Evolutionary conservation across 495 filamentous ascomycete genomes (phyloP), one percentile per base, ranked within the genome.

Genomic region (Usnea hakonensis): DNA sequence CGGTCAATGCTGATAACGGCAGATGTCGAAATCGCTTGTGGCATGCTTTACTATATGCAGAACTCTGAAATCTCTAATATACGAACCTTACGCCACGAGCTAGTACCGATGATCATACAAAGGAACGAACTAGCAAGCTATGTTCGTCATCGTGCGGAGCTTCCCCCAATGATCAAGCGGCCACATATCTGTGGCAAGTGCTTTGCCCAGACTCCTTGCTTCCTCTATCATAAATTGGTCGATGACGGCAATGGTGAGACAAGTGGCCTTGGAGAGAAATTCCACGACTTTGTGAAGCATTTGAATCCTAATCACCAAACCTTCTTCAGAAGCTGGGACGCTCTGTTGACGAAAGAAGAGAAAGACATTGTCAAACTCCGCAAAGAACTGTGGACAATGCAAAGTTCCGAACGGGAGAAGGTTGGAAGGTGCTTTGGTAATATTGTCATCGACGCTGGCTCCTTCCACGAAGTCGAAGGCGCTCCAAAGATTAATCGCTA

Each of bases 301-400:
- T 77, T 97, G 33, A 89, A 80, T 33, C 80, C 87, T 2, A 70
- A 74, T 4, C 90, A 96, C 71, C 80, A 81, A 60, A 82, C 85
- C 14, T 98, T 97, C 69, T 96, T 98, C 70, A 78, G 86, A 44
- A 96, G 93, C 70, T 98, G 94, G 94, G 93, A 98, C 72, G 79
- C 85, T 48, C 81, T 98, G 8, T 77, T 98, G 17, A 96, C 92
- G 2, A 95, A 94, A 70, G 94, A 98, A 73, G 94, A 98, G 71
- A 89, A 84, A 64, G 90, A 92, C 68, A 81, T 87, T 64, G 86
- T 91, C 66, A 90, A 87, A 68, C 83, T 94, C 65, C 84, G 88
- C 57, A 80, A 89, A 62, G 94, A 98, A 71, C 81, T 98, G 2
- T 98, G 94, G 94, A 96, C 92, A 17, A 89, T 98, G 85, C 70